Base-by-base conservation (phyloP, 2,329 filamentous ascomycete genomes). In the Hymenoscyphus linearis region DNA sequence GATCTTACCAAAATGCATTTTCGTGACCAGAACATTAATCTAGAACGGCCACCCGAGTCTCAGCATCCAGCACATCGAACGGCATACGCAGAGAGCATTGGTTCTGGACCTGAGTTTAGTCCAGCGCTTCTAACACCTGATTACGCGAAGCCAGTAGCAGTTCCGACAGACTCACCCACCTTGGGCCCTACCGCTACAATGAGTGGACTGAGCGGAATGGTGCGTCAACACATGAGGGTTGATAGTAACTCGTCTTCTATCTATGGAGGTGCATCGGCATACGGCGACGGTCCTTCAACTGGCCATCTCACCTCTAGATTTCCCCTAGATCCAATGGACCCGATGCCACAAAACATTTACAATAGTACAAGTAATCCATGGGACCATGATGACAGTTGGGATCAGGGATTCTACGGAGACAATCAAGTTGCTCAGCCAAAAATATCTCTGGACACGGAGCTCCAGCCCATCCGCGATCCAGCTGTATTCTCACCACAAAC, bases 211-310 rank as follows among this genome's bases (percentile, higher is more conserved):
- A 93, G 88, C 69, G 89, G 89, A 1, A 83, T 96, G 79, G 87
- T 96, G 53, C 85, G 89, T 35, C 88, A 93, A 64, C 95, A 98
- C 77, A 77, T 98, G 47, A 86, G 95, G 57, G 85, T 85, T 36
- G 85, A 88, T 65, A 98, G 93, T 75, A 88, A 87, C 62, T 82
- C 85, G 14, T 98, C 93, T 0, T 96, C 91, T 0, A 80, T 95
- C 27, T 91, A 91, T 67, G 85, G 83, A 5, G 65, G 64, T 27
- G 76, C 76, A 60, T 76, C 75, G 18, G 77, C 77, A 50, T 50
- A 50, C 44, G 18, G 90, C 66, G 85, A 83, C 3, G 65, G 64
- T 27, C 76, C 76, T 60, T 76, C 75, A 26, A 78, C 77, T 10
- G 76, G 74, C 47, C 75, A 64, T n/a, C 70, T 77, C 16, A 76